Conservation (phyloP, 495 filamentous ascomycete species). For the Saxispiralis lemnorum region DNA sequence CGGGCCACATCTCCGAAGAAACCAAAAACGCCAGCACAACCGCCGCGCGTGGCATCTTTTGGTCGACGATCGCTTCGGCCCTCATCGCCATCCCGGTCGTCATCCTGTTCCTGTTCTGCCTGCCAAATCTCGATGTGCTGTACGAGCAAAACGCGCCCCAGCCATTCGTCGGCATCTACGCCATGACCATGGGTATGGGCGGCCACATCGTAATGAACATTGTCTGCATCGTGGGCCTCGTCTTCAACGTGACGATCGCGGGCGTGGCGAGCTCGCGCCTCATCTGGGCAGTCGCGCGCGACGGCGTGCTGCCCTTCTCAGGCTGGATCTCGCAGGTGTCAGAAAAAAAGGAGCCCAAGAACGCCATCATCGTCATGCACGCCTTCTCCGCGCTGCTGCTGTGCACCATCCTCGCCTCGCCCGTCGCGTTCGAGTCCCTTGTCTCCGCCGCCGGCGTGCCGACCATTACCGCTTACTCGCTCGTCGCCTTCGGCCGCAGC, state of each 20-base stretch:
- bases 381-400: constrained; percentile 31
- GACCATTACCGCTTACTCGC: constrained; percentile 36
- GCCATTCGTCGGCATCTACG: constrained; percentile 37
- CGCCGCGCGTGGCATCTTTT: constrained; percentile 38
- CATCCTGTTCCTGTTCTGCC: constrained; percentile 39
- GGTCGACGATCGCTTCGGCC: constrained; percentile 35
- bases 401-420: constrained; percentile 36
- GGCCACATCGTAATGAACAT: constrained; percentile 39
- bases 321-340: constrained; percentile 36
- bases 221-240: constrained; percentile 30
- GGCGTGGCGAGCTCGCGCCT: constrained; percentile 38
- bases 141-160: constrained; percentile 33
- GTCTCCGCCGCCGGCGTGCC: constrained; percentile 27
- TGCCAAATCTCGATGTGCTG: constrained; percentile 16
- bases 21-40: constrained; percentile 38
- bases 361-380: constrained; percentile 39
- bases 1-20: constrained; percentile 39
- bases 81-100: constrained; percentile 34
- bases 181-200: constrained; percentile 33
- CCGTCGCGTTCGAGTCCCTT: constrained; percentile 37
- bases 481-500: constrained; percentile 35
- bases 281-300: constrained; percentile 38
- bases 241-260: constrained; percentile 34
- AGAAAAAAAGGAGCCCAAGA: constrained; percentile 31
- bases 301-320: constrained; percentile 39